Percentiles rank a stretch among this genome's conserved stretches.
phyloP scores from a whole-genome alignment of 2,329 filamentous ascomycete species.

The Harringtonia lauricola region DNA sequence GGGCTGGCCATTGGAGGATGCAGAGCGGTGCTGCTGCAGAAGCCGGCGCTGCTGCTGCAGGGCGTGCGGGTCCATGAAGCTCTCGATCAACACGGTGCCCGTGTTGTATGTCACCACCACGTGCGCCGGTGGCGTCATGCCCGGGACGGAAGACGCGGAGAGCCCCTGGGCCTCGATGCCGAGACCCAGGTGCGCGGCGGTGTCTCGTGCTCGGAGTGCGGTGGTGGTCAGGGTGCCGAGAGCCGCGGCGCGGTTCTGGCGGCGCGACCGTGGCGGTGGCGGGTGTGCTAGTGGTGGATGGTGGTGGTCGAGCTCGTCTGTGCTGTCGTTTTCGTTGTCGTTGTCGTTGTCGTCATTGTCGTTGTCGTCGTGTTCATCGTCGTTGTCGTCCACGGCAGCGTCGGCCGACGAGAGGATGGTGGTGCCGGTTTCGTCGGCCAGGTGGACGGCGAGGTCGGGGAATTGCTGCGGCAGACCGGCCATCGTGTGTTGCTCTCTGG shows the following conservation, averaged over 20 bases:
- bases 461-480: conserved; percentile 34
- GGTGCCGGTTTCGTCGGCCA: conserved; percentile 44
- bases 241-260: conserved; percentile 25
- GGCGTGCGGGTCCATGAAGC: conserved; percentile 30
- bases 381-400: neutral
- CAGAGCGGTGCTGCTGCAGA: neutral
- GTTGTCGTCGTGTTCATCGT: neutral
- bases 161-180: too few species aligned
- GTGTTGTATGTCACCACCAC: conserved; percentile 46
- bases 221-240: conserved; percentile 40
- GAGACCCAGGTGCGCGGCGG: conserved; percentile 39
- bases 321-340: neutral
- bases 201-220: conserved; percentile 40
- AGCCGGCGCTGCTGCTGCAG: neutral
- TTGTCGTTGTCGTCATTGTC: neutral
- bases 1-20: neutral
- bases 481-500: conserved; percentile 21
- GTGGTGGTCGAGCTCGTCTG: too few species aligned
- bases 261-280: conserved; percentile 9
- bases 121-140: conserved; percentile 39
- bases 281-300: neutral
- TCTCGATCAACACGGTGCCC: conserved; percentile 23
- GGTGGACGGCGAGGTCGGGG: conserved; percentile 41
- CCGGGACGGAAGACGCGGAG: conserved; percentile 16
- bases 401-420: conserved; percentile 42